These are phyloP conservation scores for Saccharum officinarum DNA, from an alignment of 176 grass and related monocot species.

Conservation along the genomic window DNA sequence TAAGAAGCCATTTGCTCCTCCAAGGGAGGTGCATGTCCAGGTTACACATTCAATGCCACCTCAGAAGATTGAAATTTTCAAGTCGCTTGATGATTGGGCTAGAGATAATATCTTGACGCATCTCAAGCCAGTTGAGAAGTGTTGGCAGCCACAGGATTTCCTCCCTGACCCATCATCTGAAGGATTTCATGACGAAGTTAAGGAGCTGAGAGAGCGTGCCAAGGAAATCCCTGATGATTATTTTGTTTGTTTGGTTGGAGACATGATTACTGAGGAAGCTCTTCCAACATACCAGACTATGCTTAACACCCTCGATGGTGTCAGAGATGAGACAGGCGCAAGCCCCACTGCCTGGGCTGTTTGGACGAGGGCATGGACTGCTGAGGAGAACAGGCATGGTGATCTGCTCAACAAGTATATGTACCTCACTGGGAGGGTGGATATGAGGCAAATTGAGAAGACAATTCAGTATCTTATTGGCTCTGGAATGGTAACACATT, in stretches of 20 bases:
- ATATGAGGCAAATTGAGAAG: constrained; percentile 93
- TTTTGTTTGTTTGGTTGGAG: constrained; percentile 86
- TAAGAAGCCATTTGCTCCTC: constrained; percentile 72
- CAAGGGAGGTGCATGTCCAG: constrained; percentile 82
- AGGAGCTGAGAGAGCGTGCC: constrained; percentile 79
- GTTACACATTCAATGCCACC: constrained; percentile 89
- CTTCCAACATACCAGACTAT: constrained; percentile 98
- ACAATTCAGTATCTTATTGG: constrained; percentile 98
- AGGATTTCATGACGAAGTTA: constrained; percentile 82
- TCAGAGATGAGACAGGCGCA: constrained; percentile 91
- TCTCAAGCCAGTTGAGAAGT: constrained; percentile 94
- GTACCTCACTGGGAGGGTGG: constrained; percentile 85
- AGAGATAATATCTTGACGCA: constrained; percentile 70
- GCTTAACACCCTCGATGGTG: constrained; percentile 93
- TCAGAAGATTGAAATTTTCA: constrained; percentile 94
- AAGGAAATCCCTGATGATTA: constrained; percentile 99
- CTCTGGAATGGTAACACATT: constrained; percentile 81
- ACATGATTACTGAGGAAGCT: constrained; percentile 98
- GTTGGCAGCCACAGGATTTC: constrained; percentile 98
- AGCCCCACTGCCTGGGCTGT: constrained; percentile 91
- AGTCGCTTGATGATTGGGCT: constrained; percentile 87
- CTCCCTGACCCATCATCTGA: constrained; percentile 90
- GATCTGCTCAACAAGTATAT: constrained; percentile 95
- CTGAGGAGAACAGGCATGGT: constrained; percentile 97
- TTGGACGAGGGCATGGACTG: constrained; percentile 97